Base-by-base conservation (phyloP, 2,329 filamentous ascomycete species). In the Capronia coronata region DNA sequence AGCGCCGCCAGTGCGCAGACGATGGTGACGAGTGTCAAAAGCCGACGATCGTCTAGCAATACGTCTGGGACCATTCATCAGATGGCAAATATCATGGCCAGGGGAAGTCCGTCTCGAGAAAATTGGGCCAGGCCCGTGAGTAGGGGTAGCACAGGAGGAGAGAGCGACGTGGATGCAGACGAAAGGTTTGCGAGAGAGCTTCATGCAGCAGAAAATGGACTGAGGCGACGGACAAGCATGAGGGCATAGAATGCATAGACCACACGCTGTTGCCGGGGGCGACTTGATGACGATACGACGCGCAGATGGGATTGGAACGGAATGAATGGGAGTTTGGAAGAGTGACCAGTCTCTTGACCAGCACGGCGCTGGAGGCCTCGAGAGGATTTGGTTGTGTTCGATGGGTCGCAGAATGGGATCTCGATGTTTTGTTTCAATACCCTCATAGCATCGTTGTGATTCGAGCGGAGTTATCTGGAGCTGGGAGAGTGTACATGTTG, bases 161-260 rank as follows among this genome's bases (percentile, higher is more conserved):
- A 50, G 29, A 56, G 53, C 30, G 55, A 61, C 14, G n/a, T 51
- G 29, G 54, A 55, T 35, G 54, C 54, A 19, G 56, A 59, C 40
- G 58, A 61, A 43, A 49, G 39, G 38, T 49, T 61, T 30, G 58
- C 58, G 18, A 43, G 57, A 29, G 55, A 59, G 30, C 44, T 61
- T 19, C 58, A 61, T 32, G 58, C 58, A 19, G 48, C 50, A 13
- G 58, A 59, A 35, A 55, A 59, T 51, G 58, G 58, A 16, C 25
- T 61, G 48, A 54, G 58, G 40, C 48, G 58, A 22, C 48, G 58
- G n/a, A 54, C 53, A 8, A 57, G 56, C 45, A 56, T 60, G 49
- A 56, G 58, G 32, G 53, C 51, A 46, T 60, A 56, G 52, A 56
- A 37, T 18, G 34, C 34, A 18, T 37, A 3, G 19, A 8, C 34